Evolutionary conservation across 148 eudicot genomes (phyloP).

Genomic region (Vaccinium macrocarpon): DNA sequence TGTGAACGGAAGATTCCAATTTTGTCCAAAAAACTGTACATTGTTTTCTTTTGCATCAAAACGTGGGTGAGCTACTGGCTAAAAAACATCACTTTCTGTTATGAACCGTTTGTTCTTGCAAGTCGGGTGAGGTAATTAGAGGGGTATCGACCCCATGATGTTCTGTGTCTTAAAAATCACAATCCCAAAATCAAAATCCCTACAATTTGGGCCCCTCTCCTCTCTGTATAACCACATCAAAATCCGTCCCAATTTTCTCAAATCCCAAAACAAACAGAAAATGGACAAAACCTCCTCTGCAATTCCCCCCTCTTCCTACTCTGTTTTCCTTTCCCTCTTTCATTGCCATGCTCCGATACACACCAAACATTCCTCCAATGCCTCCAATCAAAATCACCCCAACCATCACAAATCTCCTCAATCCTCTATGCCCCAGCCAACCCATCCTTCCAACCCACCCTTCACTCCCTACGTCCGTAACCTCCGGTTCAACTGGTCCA

Average conservation of each 20-base stretch:
- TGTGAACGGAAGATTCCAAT: too few relatives aligned
- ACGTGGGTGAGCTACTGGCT: too few relatives aligned
- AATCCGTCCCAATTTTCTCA: not conserved
- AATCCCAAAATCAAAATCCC: too few relatives aligned
- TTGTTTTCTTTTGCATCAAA: too few relatives aligned
- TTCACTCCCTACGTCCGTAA: conserved; percentile 25
- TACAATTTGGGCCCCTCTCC: too few relatives aligned
- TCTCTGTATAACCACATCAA: not conserved
- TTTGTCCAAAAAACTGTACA: too few relatives aligned
- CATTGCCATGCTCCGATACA: not conserved
- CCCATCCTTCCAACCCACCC: conserved; percentile 15
- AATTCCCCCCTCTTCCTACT: not conserved
- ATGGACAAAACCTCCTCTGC: not conserved
- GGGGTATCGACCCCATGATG: too few relatives aligned
- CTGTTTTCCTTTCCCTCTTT: not conserved
- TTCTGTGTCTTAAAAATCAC: too few relatives aligned
- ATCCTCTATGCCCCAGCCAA: conserved; percentile 15
- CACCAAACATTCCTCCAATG: conserved; percentile 7
- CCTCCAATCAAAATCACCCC: not conserved
- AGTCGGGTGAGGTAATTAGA: too few relatives aligned
- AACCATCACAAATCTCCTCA: conserved; percentile 18
- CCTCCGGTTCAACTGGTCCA: conserved; percentile 25
- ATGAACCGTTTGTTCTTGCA: too few relatives aligned
- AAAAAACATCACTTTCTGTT: too few relatives aligned
- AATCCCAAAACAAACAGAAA: not conserved